Percentiles rank a stretch among this genome's conserved stretches.
These are phyloP conservation scores for Leccinum pellstonianum DNA, from an alignment of 768 basidiomycete species.

Conservation along the genomic window DNA sequence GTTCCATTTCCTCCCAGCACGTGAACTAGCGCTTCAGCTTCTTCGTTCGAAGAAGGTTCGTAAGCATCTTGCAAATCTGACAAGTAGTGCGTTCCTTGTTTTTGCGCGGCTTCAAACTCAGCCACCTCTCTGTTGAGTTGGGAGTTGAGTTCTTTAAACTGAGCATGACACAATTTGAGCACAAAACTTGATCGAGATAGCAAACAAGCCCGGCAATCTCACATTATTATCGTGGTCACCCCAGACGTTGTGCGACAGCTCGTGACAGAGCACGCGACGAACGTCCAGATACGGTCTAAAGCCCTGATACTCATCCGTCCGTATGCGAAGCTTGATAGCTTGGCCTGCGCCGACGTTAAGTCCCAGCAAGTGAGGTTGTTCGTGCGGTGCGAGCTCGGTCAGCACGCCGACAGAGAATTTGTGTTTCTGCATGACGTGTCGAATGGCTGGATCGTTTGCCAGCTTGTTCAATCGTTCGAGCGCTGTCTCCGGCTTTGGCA, in stretches of 20 bases:
- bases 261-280: conserved; percentile 71
- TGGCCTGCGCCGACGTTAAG: conserved; percentile 63
- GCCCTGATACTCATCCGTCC: conserved; percentile 72
- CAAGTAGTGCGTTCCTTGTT: conserved; percentile 56
- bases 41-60: conserved; percentile 53
- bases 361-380: conserved; percentile 67
- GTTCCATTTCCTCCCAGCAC: conserved; percentile 51
- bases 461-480: conserved; percentile 53
- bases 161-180: conserved; percentile 21
- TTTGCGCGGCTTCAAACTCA: conserved; percentile 57
- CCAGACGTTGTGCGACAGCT: conserved; percentile 75
- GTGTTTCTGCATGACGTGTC: conserved; percentile 69
- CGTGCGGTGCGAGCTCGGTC: conserved; percentile 78
- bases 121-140: conserved; percentile 69
- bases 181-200: background rate
- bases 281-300: conserved; percentile 65
- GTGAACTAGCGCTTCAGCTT: conserved; percentile 51
- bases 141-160: conserved; percentile 78
- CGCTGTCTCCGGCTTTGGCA: conserved; percentile 63
- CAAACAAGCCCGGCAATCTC: conserved; percentile 22
- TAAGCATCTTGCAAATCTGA: conserved; percentile 39
- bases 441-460: conserved; percentile 68
- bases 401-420: conserved; percentile 64
- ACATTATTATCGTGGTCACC: conserved; percentile 73
- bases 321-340: conserved; percentile 63